Evolutionary conservation across 768 basidiomycete species (phyloP).

Genomic region (Naganishia randhawae): DNA sequence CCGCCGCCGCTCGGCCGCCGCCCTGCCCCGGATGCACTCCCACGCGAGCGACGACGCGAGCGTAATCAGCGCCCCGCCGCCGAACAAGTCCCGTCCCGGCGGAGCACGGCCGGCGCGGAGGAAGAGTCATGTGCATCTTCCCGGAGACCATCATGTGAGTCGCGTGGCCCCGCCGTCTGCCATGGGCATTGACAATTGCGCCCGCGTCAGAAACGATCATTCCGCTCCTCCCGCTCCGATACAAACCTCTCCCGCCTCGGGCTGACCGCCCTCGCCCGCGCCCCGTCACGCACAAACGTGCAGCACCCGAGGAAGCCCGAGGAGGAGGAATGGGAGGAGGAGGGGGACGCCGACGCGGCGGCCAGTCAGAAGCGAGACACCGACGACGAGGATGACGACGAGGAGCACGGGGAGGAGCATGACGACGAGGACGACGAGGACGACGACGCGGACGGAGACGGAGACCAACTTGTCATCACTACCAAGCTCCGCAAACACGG

Average conservation of each 20-base stretch:
- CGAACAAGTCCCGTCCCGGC: neutral
- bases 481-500: neutral
- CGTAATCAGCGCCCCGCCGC: neutral
- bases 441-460: neutral
- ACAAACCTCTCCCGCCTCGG: slow-evolving; percentile 13
- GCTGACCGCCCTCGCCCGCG: neutral
- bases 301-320: neutral
- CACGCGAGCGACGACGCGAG: slow-evolving; percentile 9
- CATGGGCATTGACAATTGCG: too few species aligned
- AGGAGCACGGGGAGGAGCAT: neutral
- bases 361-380: neutral
- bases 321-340: slow-evolving; percentile 17
- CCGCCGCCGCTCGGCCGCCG: neutral
- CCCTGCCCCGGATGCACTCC: neutral
- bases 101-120: too few species aligned
- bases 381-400: neutral
- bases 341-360: neutral
- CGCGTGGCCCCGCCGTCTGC: neutral
- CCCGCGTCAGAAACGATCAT: neutral
- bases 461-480: neutral
- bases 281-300: neutral
- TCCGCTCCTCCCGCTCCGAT: neutral
- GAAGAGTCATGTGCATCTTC: slow-evolving; percentile 18
- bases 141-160: neutral
- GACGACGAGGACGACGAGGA: neutral